Base-by-base conservation (phyloP, 371 early-diverging fungal genomes). In the Lichtheimia ornata region DNA sequence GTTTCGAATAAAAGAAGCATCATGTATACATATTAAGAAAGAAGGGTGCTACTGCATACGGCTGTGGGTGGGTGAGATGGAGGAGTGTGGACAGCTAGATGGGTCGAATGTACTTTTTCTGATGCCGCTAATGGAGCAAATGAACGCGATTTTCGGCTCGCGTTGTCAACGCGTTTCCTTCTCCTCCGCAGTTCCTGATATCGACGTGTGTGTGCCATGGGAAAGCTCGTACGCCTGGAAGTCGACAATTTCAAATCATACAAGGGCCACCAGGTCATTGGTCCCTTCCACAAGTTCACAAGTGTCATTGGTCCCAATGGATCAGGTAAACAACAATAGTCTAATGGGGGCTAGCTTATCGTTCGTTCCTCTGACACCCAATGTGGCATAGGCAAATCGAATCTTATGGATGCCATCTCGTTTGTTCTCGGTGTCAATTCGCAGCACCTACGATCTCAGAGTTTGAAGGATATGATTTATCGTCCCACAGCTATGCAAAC, bases 301-400 rank as follows among this genome's bases (percentile, higher is more conserved):
- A 93, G 95, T 61, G 93, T 99, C 49, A 94, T 99, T 62, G 99
- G 99, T 13, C 99, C 99, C 30, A 99, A 99, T 83, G 99, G 99
- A 56, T 90, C 95, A 60, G 98, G 97, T 88, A 77, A 35, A 22
- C 4, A 54, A 30, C 14, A 53, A 22, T n/a, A n/a, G n/a, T n/a
- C n/a, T n/a, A n/a, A n/a, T n/a, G n/a, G n/a, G n/a, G n/a, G n/a
- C 14, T 24, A 4, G 24, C 24, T 53, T 24, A 0, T 24, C 14
- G 30, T 53, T 53, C 22, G 22, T 22, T 22, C 22, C 22, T 22
- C 22, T 22, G 22, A 22, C 22, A 22, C 22, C 1, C n/a, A 22
- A 43, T 47, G 25, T 35, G 42, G 25, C 20, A 7, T 18, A 47
- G 96, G 97, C 27, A 99, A 99, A 77, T 96, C 96, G 15, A 99